These are phyloP conservation scores for Salvia sclarea DNA, from an alignment of 305 asterid species.

Conservation along the genomic window DNA sequence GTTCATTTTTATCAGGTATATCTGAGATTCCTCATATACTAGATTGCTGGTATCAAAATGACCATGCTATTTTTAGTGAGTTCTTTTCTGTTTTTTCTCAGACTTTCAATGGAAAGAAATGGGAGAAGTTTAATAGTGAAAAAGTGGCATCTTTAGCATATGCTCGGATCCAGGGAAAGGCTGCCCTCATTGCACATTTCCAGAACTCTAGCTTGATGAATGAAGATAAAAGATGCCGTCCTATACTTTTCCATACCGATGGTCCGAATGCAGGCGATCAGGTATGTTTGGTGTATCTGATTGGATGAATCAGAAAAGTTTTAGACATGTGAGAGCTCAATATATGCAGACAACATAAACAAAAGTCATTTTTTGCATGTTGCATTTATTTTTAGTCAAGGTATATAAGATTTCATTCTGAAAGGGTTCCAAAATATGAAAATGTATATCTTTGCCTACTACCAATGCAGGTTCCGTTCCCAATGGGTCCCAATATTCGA, in stretches of 20 bases:
- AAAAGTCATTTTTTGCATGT: neutral
- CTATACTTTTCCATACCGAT: constrained; percentile 93
- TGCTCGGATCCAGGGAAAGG: constrained; percentile 97
- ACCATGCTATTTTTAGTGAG: constrained; percentile 18
- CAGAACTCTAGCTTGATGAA: constrained; percentile 99
- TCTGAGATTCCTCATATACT: constrained; percentile 24
- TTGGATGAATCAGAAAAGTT: neutral
- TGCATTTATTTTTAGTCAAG: neutral
- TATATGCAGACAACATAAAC: neutral
- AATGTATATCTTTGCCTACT: neutral
- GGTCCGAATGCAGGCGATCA: constrained; percentile 99
- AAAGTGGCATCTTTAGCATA: constrained; percentile 98
- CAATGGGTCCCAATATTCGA: constrained; percentile 89
- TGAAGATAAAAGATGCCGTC: constrained; percentile 98
- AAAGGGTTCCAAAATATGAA: neutral
- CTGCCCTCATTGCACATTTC: constrained; percentile 98
- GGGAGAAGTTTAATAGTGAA: constrained; percentile 99
- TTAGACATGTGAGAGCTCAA: neutral
- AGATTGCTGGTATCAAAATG: constrained; percentile 19
- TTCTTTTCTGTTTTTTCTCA: constrained; percentile 34
- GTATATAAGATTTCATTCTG: too few species aligned
- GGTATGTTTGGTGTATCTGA: constrained; percentile 46
- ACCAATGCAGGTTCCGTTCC: constrained; percentile 84
- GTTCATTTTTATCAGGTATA: constrained; percentile 84
- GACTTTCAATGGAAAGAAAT: constrained; percentile 96